Conservation (phyloP, 2,329 filamentous ascomycete genomes). For the Coniochaeta prunicola region DNA sequence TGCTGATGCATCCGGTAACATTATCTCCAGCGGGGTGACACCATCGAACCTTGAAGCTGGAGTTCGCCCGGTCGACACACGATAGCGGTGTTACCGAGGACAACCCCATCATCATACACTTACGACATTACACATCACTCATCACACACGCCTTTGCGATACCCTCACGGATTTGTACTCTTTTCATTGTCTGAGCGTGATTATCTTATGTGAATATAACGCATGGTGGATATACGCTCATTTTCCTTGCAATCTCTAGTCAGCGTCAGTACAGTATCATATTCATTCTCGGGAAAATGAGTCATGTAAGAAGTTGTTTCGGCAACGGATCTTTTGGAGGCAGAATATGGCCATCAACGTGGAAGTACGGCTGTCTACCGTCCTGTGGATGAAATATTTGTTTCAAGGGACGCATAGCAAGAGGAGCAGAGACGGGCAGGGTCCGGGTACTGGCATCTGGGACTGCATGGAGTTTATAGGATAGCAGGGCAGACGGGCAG, state of each 20-base stretch:
- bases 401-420: background rate
- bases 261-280: background rate
- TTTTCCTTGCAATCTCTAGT: conserved; percentile 5
- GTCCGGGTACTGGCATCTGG: background rate
- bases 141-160: background rate
- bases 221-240: conserved; percentile 6
- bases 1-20: conserved; percentile 17
- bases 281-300: background rate
- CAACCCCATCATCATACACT: background rate
- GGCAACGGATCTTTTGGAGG: background rate
- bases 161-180: conserved; percentile 2
- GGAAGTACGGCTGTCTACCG: background rate
- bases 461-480: conserved; percentile 1
- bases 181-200: background rate
- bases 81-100: background rate
- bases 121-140: background rate
- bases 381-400: background rate
- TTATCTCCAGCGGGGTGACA: conserved; percentile 14
- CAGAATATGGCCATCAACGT: background rate
- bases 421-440: background rate
- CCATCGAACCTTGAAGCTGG: conserved; percentile 28
- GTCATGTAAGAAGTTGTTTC: background rate
- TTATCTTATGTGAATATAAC: background rate
- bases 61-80: conserved; percentile 8
- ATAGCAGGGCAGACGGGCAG: background rate